phyloP scores from a whole-genome alignment of 306 rosid genomes.

The Lablab purpureus region DNA sequence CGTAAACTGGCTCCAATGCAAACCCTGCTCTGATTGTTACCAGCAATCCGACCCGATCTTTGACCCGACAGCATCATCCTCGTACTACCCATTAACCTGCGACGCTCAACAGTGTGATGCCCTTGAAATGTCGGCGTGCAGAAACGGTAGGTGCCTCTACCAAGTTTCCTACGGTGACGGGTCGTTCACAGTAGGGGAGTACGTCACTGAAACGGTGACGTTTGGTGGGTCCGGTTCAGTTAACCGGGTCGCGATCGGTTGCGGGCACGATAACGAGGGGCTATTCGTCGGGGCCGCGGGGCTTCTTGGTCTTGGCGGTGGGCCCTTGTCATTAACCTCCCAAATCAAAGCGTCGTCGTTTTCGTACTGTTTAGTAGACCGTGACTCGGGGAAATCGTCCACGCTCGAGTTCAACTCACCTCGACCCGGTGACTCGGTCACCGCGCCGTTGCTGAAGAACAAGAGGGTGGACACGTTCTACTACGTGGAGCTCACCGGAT shows the following conservation, averaged over 20 bases:
- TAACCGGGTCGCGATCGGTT: constrained; percentile 63
- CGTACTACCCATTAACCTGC: constrained; percentile 65
- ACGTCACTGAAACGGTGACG: constrained; percentile 73
- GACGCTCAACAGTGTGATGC: constrained; percentile 58
- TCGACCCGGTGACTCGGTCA: constrained; percentile 66
- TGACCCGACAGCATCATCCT: constrained; percentile 65
- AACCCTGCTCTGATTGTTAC: constrained; percentile 89
- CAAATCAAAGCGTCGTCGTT: constrained; percentile 81
- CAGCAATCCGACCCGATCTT: constrained; percentile 85
- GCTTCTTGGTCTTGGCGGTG: constrained; percentile 89
- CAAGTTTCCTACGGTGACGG: constrained; percentile 93
- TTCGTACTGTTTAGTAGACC: constrained; percentile 86
- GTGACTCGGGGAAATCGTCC: constrained; percentile 74
- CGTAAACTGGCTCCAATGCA: constrained; percentile 88
- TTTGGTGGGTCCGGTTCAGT: constrained; percentile 77
- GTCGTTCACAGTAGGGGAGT: constrained; percentile 79
- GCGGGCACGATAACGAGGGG: constrained; percentile 91
- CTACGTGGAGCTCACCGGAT: constrained; percentile 66
- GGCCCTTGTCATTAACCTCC: constrained; percentile 61
- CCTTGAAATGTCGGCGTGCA: constrained; percentile 60
- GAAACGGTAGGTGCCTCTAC: constrained; percentile 63
- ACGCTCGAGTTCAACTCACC: constrained; percentile 90
- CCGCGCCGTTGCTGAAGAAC: constrained; percentile 54
- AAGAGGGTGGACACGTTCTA: constrained; percentile 61
- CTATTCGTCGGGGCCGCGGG: constrained; percentile 86